Base-by-base conservation (phyloP, 2,329 filamentous ascomycete species). In the Clonostachys rhizophaga region DNA sequence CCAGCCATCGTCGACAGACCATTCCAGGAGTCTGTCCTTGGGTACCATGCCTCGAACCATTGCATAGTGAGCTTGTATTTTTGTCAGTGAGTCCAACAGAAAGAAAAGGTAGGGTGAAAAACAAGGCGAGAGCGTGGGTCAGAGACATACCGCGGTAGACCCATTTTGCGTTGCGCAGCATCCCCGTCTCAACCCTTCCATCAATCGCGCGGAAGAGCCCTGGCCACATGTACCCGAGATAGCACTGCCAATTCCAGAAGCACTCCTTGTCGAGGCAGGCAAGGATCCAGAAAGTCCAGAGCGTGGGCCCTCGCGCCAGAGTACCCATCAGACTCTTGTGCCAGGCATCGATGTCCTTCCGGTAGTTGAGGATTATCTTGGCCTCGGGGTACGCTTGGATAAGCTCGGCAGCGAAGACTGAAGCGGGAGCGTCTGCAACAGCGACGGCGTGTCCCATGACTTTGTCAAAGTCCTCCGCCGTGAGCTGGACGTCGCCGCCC, bases 321-420 rank as follows among this genome's bases (percentile, higher is more conserved):
- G 58, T 63, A 20, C 50, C 52, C 7, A 48, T 49, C 24, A 58
- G 45, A 44, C 65, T 68, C 40, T 53, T 47, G 51, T 65, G 59
- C 71, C 71, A 74, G 17, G 58, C 59, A 17, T 68, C 60, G 7
- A 63, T 54, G 47, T 73, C 68, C 13, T 63, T 54, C 9, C 62
- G 55, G 34, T 66, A 69, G 50, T 60, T 58, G 45, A 70, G 63
- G 17, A 78, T 65, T 8, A 77, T 71, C 49, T 70, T 71, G 37
- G 75, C 74, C 24, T 75, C 62, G 0, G 75, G 74, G 47, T 75
- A 76, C 14, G 74, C 56, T 12, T 64, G 62, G 47, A 76, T 58
- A 41, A 76, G 52, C 43, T 77, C 72, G 14, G 65, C 61, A 4
- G 62, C 66, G 40, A 77, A 69, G 20, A 67, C 52, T 9, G 50